phyloP scores from a whole-genome alignment of 768 basidiomycete species.

The Pleurotus ostreatus region DNA sequence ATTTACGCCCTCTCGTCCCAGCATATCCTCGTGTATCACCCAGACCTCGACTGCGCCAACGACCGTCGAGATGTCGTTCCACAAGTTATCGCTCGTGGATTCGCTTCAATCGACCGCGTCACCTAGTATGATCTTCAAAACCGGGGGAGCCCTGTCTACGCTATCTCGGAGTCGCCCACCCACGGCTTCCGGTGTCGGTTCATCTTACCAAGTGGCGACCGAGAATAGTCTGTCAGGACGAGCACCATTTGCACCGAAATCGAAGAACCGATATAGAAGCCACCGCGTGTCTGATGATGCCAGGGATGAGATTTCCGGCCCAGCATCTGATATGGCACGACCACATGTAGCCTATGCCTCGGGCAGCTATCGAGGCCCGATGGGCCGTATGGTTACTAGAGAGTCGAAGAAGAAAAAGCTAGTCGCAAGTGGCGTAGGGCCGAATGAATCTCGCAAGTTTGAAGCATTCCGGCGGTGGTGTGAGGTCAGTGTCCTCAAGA shows the following conservation, averaged over 20 bases:
- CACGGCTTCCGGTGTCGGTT: constrained; percentile 15
- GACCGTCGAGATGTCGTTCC: constrained; percentile 37
- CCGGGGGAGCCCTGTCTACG: not conserved
- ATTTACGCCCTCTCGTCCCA: constrained; percentile 47
- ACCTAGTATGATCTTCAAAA: not conserved
- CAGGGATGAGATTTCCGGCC: not conserved
- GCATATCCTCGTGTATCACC: constrained; percentile 59
- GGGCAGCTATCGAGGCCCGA: constrained; percentile 17
- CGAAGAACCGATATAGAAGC: constrained; percentile 12
- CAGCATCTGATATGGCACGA: constrained; percentile 14
- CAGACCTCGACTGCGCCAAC: constrained; percentile 47
- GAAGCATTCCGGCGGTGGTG: constrained; percentile 75
- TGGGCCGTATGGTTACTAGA: constrained; percentile 33
- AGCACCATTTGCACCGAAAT: constrained; percentile 15
- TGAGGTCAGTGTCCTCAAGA: constrained; percentile 42
- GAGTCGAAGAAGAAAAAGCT: constrained; percentile 60
- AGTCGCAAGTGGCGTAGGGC: constrained; percentile 64
- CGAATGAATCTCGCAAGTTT: constrained; percentile 56
- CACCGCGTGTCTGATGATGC: not conserved
- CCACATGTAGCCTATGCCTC: constrained; percentile 34
- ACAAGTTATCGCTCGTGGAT: constrained; percentile 35
- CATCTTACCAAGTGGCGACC: constrained; percentile 1
- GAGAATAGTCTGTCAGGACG: constrained; percentile 10
- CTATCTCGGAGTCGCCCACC: constrained; percentile 12
- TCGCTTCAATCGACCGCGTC: constrained; percentile 29